Conservation (phyloP, 768 basidiomycete genomes). For the Zangia roseola region DNA sequence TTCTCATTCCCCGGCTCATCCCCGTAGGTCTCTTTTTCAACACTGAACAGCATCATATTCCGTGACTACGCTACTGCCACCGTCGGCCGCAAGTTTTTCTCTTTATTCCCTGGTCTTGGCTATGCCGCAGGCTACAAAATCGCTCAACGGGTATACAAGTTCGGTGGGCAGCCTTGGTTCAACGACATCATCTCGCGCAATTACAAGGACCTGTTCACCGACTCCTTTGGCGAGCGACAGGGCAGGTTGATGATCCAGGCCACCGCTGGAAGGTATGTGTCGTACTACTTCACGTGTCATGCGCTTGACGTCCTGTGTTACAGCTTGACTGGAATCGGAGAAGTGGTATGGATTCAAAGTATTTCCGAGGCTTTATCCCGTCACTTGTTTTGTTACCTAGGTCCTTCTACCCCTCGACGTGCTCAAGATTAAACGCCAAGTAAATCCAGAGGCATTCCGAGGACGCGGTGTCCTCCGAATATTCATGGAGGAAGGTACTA, state of each 20-base stretch:
- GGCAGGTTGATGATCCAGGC: constrained; percentile 97
- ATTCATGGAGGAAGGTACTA: constrained; percentile 86
- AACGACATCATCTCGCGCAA: constrained; percentile 85
- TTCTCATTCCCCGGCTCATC: not conserved
- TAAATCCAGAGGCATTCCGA: constrained; percentile 97
- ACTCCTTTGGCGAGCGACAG: constrained; percentile 87
- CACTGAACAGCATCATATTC: constrained; percentile 82
- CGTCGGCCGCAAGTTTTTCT: constrained; percentile 67
- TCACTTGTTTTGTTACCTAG: constrained; percentile 32
- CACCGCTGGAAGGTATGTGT: constrained; percentile 79
- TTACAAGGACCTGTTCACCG: constrained; percentile 80
- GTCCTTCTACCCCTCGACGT: constrained; percentile 95
- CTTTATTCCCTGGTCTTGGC: constrained; percentile 96
- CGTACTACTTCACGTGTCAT: not conserved
- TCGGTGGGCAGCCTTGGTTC: constrained; percentile 98
- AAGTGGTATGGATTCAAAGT: constrained; percentile 66
- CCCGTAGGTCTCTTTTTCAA: constrained; percentile 57
- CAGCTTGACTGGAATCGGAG: constrained; percentile 81
- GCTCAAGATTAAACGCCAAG: constrained; percentile 98
- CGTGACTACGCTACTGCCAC: constrained; percentile 74
- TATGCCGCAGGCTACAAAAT: constrained; percentile 99
- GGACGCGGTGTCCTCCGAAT: constrained; percentile 90
- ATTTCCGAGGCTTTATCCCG: not conserved
- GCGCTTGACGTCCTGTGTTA: constrained; percentile 1
- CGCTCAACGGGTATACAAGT: constrained; percentile 93